phyloP scores from a whole-genome alignment of 2,329 filamentous ascomycete genomes.

The Neofusicoccum ribis region DNA sequence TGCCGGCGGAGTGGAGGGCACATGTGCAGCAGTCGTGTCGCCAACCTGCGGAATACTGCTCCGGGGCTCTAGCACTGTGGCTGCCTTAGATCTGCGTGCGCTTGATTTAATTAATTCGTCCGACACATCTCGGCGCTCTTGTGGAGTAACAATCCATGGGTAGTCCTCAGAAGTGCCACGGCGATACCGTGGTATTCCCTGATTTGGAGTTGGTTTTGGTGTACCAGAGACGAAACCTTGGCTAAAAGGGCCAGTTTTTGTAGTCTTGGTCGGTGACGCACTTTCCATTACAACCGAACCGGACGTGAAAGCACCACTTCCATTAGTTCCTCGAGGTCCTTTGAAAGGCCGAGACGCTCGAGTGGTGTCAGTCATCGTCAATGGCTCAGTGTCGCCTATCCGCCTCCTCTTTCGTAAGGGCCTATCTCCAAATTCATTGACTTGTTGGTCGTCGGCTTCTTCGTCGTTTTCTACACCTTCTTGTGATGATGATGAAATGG shows the following conservation, averaged over 20 bases:
- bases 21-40: background rate
- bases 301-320: no score
- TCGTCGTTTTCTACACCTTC: background rate
- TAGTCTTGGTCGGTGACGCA: no score
- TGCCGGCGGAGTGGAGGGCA: background rate
- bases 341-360: no score
- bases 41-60: background rate
- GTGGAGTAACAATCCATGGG: background rate
- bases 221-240: no score
- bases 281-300: no score
- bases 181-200: background rate
- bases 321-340: no score
- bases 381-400: no score
- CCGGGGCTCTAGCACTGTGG: background rate
- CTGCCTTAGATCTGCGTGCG: background rate
- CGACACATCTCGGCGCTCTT: background rate
- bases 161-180: slow-evolving; percentile 9
- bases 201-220: background rate
- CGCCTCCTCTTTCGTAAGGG: no score
- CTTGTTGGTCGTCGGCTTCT: background rate
- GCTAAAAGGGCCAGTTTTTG: no score
- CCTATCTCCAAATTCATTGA: no score
- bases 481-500: background rate
- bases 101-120: background rate
- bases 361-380: no score